These are phyloP conservation scores for Quercus lobata DNA, from an alignment of 331 rosid genomes.

Conservation along the genomic window DNA sequence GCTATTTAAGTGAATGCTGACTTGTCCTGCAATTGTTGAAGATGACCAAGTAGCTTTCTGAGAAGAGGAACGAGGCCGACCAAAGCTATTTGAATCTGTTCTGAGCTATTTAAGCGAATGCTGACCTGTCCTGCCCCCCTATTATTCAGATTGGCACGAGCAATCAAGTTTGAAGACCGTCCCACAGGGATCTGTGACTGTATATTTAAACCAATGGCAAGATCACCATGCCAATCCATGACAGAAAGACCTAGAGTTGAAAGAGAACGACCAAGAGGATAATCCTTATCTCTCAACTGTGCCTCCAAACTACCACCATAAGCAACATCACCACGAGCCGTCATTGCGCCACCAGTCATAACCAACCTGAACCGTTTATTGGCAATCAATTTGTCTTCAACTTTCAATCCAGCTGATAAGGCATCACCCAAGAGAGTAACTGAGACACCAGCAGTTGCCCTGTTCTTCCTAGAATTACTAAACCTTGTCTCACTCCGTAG, in stretches of 20 bases:
- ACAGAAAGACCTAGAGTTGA: conserved; percentile 84
- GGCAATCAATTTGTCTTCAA: conserved; percentile 80
- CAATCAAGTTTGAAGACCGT: conserved; percentile 68
- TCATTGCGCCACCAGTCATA: conserved; percentile 86
- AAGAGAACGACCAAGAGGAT: conserved; percentile 77
- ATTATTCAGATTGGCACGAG: conserved; percentile 78
- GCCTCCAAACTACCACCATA: conserved; percentile 99
- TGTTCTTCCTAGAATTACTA: conserved; percentile 76
- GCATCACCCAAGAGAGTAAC: conserved; percentile 80
- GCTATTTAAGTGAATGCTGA: conserved; percentile 80
- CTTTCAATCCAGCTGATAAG: conserved; percentile 71
- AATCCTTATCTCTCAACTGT: conserved; percentile 84
- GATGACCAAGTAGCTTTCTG: conserved; percentile 48
- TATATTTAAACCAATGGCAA: conserved; percentile 81
- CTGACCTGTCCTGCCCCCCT: conserved; percentile 92
- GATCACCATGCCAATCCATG: conserved; percentile 99
- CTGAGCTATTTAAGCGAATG: conserved; percentile 84
- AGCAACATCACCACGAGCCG: conserved; percentile 78
- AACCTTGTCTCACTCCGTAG: conserved; percentile 80
- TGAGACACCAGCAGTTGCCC: conserved; percentile 83
- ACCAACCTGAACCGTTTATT: conserved; percentile 68
- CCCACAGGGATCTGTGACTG: conserved; percentile 92
- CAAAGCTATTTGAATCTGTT: conserved; percentile 86
- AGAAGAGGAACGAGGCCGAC: conserved; percentile 67
- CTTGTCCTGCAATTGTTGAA: conserved; percentile 67